phyloP scores from a whole-genome alignment of 208 protist species.

The Trypanosoma melophagium region DNA sequence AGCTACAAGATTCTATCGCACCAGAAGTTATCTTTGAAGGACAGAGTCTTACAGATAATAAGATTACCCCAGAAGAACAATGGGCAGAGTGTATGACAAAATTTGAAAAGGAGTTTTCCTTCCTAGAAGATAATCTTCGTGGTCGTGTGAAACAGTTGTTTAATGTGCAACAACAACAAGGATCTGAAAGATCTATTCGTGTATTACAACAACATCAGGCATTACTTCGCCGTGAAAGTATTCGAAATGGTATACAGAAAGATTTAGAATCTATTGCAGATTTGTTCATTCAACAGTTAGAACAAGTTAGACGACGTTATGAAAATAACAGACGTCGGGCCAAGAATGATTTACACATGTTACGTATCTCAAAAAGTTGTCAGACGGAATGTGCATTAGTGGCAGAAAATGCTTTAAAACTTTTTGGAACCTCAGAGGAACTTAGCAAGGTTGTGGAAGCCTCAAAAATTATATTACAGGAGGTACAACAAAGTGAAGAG shows the following conservation, averaged over 20 bases:
- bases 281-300: conserved; percentile 63
- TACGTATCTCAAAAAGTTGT: conserved; percentile 64
- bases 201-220: conserved; percentile 48
- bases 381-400: conserved; percentile 60
- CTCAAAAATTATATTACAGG: conserved; percentile 37
- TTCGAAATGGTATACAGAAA: conserved; percentile 46
- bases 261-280: conserved; percentile 50
- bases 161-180: conserved; percentile 26
- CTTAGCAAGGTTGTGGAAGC: conserved; percentile 42
- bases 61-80: conserved; percentile 25
- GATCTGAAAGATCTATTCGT: conserved; percentile 31
- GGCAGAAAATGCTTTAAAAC: conserved; percentile 45
- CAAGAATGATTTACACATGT: conserved; percentile 58
- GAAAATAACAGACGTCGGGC: conserved; percentile 67
- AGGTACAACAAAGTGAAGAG: conserved; percentile 21
- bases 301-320: conserved; percentile 47
- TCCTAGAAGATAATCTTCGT: conserved; percentile 73
- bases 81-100: conserved; percentile 62
- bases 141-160: conserved; percentile 60
- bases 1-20: conserved; percentile 46
- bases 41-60: conserved; percentile 63
- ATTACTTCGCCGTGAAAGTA: conserved; percentile 57
- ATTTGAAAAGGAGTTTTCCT: conserved; percentile 85
- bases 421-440: conserved; percentile 50
- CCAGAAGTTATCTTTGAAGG: conserved; percentile 80